Percentiles rank a stretch among this genome's conserved stretches.
Conservation (phyloP, 2,329 filamentous ascomycete genomes). For the Volutella citrinella region DNA sequence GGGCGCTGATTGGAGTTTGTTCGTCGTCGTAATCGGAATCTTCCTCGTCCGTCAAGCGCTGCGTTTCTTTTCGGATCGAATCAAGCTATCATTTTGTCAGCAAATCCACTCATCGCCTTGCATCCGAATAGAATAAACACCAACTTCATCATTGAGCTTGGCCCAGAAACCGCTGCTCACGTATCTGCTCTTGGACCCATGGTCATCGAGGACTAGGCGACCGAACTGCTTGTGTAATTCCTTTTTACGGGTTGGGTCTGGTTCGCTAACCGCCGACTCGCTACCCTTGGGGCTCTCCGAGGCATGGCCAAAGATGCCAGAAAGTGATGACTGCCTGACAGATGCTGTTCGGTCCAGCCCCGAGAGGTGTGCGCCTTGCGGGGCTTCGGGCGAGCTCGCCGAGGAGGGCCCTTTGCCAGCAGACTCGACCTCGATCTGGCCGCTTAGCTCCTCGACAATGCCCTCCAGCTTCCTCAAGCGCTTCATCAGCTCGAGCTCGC, state of each 20-base stretch:
- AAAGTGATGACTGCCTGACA: conserved; percentile 15
- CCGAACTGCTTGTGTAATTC: conserved; percentile 53
- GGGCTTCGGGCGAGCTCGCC: conserved; percentile 28
- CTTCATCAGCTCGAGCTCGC: conserved; percentile 68
- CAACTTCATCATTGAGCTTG: conserved; percentile 70
- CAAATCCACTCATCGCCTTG: neutral
- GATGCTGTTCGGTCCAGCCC: conserved; percentile 13
- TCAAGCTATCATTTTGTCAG: conserved; percentile 28
- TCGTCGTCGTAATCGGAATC: conserved; percentile 59
- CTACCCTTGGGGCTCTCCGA: conserved; percentile 22
- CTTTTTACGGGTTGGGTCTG: conserved; percentile 27
- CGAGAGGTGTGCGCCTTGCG: conserved; percentile 13
- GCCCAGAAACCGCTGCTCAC: conserved; percentile 77
- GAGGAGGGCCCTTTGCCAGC: conserved; percentile 28
- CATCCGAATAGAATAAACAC: conserved; percentile 10
- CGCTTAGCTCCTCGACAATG: conserved; percentile 68
- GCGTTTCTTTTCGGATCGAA: conserved; percentile 47
- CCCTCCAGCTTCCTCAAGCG: conserved; percentile 70
- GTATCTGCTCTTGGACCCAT: conserved; percentile 66
- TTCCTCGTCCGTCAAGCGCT: conserved; percentile 43
- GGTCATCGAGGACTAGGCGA: conserved; percentile 66
- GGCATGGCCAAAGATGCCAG: conserved; percentile 4
- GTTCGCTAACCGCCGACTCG: conserved; percentile 30
- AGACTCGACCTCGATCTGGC: conserved; percentile 57
- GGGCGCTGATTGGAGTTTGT: conserved; percentile 32